Percentiles rank a stretch among this genome's conserved stretches.
phyloP scores from a whole-genome alignment of 139 green algal genomes.

The Edaphochlamys debaryana region DNA sequence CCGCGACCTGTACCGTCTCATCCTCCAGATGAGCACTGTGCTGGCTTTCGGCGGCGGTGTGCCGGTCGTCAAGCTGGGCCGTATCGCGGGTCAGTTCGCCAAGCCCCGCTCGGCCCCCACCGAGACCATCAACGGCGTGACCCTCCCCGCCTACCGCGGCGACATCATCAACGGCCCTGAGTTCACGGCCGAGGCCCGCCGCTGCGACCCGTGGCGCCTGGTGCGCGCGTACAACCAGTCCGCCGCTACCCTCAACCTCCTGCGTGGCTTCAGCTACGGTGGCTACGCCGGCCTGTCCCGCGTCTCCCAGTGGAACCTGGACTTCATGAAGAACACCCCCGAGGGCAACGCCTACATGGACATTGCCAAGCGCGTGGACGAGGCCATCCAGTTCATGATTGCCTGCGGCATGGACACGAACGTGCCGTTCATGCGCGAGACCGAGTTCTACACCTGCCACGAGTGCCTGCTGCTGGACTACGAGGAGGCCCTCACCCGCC shows the following conservation, averaged over 20 bases:
- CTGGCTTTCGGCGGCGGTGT: slow-evolving; percentile 96
- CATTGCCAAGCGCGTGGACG: slow-evolving; percentile 90
- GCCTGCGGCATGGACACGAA: slow-evolving; percentile 89
- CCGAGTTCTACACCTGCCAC: slow-evolving; percentile 94
- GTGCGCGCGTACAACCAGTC: slow-evolving; percentile 97
- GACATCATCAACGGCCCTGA: slow-evolving; percentile 99
- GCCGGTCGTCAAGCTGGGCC: slow-evolving; percentile 97
- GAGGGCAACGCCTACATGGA: slow-evolving; percentile 91
- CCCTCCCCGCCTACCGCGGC: slow-evolving; percentile 81
- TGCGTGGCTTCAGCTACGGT: slow-evolving; percentile 94
- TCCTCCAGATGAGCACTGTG: slow-evolving; percentile 96
- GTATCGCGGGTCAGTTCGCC: slow-evolving; percentile 99
- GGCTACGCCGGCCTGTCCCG: slow-evolving; percentile 95
- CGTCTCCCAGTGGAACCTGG: slow-evolving; percentile 96
- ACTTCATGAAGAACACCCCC: slow-evolving; percentile 95
- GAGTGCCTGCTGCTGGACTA: slow-evolving; percentile 98
- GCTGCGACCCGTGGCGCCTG: slow-evolving; percentile 89
- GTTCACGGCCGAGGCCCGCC: slow-evolving; percentile 87
- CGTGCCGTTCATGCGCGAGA: slow-evolving; percentile 87
- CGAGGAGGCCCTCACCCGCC: slow-evolving; percentile 93
- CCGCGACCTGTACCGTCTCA: slow-evolving; percentile 88
- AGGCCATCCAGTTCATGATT: slow-evolving; percentile 94
- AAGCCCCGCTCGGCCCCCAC: slow-evolving; percentile 84
- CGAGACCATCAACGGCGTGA: slow-evolving; percentile 68
- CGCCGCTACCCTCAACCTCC: slow-evolving; percentile 97